phyloP scores from a whole-genome alignment of 345 rosid genomes.

The Leavenworthia alabamica region DNA sequence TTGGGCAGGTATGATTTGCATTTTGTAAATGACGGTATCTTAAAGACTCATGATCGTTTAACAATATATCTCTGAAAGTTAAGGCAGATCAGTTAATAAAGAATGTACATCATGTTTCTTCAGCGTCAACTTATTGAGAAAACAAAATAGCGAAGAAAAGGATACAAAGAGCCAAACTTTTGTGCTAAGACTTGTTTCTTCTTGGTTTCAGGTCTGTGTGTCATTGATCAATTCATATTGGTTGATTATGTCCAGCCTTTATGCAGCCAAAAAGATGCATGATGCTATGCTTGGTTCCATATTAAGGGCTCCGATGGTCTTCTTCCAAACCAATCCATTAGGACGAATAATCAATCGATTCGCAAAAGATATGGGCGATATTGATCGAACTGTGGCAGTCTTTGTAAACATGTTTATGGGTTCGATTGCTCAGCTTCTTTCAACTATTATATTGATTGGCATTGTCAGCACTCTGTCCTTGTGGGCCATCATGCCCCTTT shows the following conservation, averaged over 20 bases:
- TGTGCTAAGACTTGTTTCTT: constrained; percentile 14
- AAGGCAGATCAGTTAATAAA: constrained; percentile 36
- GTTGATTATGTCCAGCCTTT: constrained; percentile 82
- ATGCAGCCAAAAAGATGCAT: constrained; percentile 86
- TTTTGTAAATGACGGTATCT: constrained; percentile 1
- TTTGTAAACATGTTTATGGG: constrained; percentile 77
- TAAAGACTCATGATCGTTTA: not conserved
- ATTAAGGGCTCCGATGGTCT: constrained; percentile 92
- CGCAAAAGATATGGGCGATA: constrained; percentile 96
- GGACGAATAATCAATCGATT: constrained; percentile 94
- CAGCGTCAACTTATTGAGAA: not conserved
- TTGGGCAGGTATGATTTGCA: constrained; percentile 71
- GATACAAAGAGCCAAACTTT: not conserved
- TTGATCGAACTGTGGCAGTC: constrained; percentile 77
- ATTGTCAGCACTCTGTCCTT: constrained; percentile 94
- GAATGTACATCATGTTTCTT: no score
- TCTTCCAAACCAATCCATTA: constrained; percentile 95
- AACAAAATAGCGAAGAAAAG: not conserved
- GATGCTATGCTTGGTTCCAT: constrained; percentile 86
- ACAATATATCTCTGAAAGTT: not conserved
- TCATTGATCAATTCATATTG: constrained; percentile 80
- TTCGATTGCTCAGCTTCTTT: constrained; percentile 81
- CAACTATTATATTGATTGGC: constrained; percentile 91
- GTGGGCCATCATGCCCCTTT: constrained; percentile 97
- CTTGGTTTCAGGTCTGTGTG: constrained; percentile 62